Percentiles rank a stretch among this genome's conserved stretches.
Conservation (phyloP, 2,329 filamentous ascomycete genomes). For the Cadophora sp. region DNA sequence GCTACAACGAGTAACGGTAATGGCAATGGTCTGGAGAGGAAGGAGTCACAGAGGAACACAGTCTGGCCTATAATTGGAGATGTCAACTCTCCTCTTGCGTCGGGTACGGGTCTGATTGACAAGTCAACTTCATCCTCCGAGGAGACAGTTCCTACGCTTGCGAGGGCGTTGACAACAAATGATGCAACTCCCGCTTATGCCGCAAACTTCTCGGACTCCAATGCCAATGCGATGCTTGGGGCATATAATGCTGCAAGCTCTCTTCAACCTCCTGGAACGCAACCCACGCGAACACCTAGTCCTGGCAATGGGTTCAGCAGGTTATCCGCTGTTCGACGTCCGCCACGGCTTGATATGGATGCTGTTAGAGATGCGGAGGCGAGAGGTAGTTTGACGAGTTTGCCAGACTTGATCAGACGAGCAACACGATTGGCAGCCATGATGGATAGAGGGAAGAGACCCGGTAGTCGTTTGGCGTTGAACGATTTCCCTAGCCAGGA, state of each 20-base stretch:
- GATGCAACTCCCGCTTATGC: conserved; percentile 29
- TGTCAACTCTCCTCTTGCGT: conserved; percentile 36
- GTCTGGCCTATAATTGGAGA: conserved; percentile 39
- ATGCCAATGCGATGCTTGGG: conserved; percentile 57
- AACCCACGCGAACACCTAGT: conserved; percentile 32
- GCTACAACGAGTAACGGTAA: conserved; percentile 7
- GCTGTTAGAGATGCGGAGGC: conserved; percentile 82
- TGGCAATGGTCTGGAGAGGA: conserved; percentile 15
- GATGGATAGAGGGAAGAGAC: conserved; percentile 79
- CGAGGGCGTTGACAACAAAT: conserved; percentile 30
- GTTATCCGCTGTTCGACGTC: conserved; percentile 64
- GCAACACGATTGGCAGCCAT: conserved; percentile 87
- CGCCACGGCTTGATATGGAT: conserved; percentile 81
- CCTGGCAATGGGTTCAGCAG: conserved; percentile 45
- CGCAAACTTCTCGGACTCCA: conserved; percentile 34
- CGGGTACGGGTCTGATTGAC: conserved; percentile 41
- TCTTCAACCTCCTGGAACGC: conserved; percentile 27
- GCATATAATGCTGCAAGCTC: conserved; percentile 55
- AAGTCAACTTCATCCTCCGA: conserved; percentile 38
- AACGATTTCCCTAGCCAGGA: conserved; percentile 54
- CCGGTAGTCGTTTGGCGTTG: conserved; percentile 63
- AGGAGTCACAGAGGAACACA: conserved; percentile 28
- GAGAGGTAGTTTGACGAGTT: conserved; percentile 87
- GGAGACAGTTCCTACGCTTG: conserved; percentile 35
- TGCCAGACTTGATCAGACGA: conserved; percentile 88